Evolutionary conservation across 2,329 filamentous ascomycete genomes (phyloP), one percentile per base, ranked within the genome.

Genomic region (Cladosporium halotolerans): DNA sequence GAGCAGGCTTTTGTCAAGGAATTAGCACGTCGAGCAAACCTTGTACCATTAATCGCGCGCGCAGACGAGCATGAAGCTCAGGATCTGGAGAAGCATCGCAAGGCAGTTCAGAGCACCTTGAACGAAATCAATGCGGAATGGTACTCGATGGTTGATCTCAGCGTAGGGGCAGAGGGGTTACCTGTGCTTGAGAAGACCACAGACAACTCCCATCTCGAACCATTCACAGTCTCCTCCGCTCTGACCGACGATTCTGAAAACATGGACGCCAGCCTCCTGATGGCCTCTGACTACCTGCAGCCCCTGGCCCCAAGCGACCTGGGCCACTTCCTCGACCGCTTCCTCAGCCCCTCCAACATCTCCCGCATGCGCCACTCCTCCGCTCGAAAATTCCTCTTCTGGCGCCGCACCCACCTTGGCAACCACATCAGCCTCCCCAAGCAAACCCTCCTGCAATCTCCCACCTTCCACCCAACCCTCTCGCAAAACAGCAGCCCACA

Each of bases 251-350:
- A 96, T 62, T 74, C 83, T 56, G 89, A 96, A 38, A 83, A 79
- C 41, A 95, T 97, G 85, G 92, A 97, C 67, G 92, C 91, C 14
- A 96, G 89, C 63, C 76, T 95, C 0, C 78, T 97, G 14, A 97
- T 97, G 92, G 90, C 85, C 53, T 85, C 91, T 1, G 88, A 93
- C 63, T 97, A 96, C 66, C 76, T 93, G 11, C 85, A 89, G 57
- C 92, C 92, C 1, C 76, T 96, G 4, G 72, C 88, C 3, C 71
- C 80, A 0, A 93, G 89, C 8, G 91, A 97, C 54, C 79, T 97
- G 2, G 64, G 70, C 4, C 69, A 73, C 8, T 75, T 97, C 1
- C 80, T 95, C n/a, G 75, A 82, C 8, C 80, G 81, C 14, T 73
- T 96, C 0, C 91, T 97, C 62, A 85, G 89, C 43, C 78, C 80